Base-by-base conservation (phyloP, 257 asterid genomes). In the Ocimum tenuiflorum region DNA sequence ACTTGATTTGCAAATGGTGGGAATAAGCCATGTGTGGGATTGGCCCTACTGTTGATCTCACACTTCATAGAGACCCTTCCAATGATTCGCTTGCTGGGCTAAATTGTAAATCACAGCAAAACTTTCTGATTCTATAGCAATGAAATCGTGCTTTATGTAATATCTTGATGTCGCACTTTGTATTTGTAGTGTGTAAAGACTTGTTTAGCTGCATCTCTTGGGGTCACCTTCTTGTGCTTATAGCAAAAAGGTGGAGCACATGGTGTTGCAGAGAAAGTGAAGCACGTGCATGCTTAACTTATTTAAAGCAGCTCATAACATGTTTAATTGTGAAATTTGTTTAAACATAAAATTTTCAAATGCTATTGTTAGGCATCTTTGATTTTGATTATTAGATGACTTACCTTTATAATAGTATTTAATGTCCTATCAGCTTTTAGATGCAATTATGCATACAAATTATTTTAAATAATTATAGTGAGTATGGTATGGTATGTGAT, bases 21-120 rank as follows among this genome's bases (percentile, higher is more conserved):
- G 75, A 72, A 68, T n/a, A 70, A 75, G 75, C 84, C 89, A 83
- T 76, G 91, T 78, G 86, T 76, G 72, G 19, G 75, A 64, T 75
- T 51, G 88, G 83, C 33, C 88, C 86, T 74, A 81, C 88, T 53
- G 43, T 69, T 70, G 74, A 72, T 77, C 77, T 68, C 75, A 66
- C 64, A 61, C 69, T 23, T 20, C 56, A 73, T 15, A 55, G 47
- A 56, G 45, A 23, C 52, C 62, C 62, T 66, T 77, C 6, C 45
- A 38, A 10, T 74, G 73, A 78, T 65, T 41, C 62, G 65, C 19
- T 43, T 38, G 65, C 43, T 65, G 53, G 18, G 19, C n/a, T 22
- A 4, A 43, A 10, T 70, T 39, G 29, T 56, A 53, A 18, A 43
- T 56, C 66, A 59, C 78, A 54, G 68, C 76, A 71, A 67, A 7